Conservation (phyloP, 176 grass and related monocot genomes). For the Triticum dicoccoides region DNA sequence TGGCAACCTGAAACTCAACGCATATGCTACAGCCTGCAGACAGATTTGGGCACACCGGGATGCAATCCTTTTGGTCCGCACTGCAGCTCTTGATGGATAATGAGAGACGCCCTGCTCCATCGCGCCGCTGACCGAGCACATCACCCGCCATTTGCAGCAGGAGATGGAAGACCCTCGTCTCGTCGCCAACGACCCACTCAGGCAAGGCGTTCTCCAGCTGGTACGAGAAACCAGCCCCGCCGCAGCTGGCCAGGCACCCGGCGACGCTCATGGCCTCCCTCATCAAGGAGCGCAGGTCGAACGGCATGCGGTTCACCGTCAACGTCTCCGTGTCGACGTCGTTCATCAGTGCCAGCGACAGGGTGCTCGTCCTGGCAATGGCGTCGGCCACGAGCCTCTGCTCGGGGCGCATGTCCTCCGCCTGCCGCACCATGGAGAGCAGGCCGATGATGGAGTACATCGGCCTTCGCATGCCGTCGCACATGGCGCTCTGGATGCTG, state of each 20-base stretch:
- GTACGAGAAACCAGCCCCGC: slow-evolving; percentile 25
- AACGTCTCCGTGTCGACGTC: slow-evolving; percentile 49
- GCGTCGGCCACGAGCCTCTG: slow-evolving; percentile 61
- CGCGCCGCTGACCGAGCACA: slow-evolving; percentile 3
- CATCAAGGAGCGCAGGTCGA: slow-evolving; percentile 33
- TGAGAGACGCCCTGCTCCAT: slow-evolving; percentile 5
- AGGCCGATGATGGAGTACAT: slow-evolving; percentile 61
- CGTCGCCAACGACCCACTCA: slow-evolving; percentile 55
- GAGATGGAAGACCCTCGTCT: slow-evolving; percentile 57
- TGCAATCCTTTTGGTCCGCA: slow-evolving; percentile 13
- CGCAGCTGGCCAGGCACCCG: slow-evolving; percentile 33
- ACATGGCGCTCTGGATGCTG: slow-evolving; percentile 56
- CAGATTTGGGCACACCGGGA: slow-evolving; percentile 18
- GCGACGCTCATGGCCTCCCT: slow-evolving; percentile 22
- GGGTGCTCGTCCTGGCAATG: slow-evolving; percentile 39
- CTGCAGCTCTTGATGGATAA: slow-evolving; percentile 7
- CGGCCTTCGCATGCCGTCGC: slow-evolving; percentile 48
- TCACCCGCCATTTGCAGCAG: slow-evolving; percentile 53
- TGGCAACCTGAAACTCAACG: slow-evolving; percentile 38
- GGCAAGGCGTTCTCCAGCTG: slow-evolving; percentile 18
- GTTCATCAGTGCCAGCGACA: slow-evolving; percentile 51
- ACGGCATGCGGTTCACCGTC: slow-evolving; percentile 28
- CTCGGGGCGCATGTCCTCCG: slow-evolving; percentile 46
- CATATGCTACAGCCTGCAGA: slow-evolving; percentile 17
- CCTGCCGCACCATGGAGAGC: slow-evolving; percentile 58